Base-by-base conservation (phyloP, 2,329 filamentous ascomycete genomes). In the Alternaria angustiovoidea region DNA sequence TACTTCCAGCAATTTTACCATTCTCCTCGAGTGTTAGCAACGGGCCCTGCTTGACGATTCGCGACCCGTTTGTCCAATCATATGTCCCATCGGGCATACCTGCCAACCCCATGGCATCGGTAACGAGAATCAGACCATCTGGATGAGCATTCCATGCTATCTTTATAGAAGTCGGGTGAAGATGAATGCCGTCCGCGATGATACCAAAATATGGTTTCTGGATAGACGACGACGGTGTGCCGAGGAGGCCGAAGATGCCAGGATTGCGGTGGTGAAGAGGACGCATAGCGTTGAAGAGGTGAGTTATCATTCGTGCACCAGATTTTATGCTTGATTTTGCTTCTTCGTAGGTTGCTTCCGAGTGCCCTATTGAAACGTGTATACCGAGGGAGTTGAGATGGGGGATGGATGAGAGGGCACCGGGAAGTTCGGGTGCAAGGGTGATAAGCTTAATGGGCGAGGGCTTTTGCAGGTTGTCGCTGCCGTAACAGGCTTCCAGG, bases 261-360 rank as follows among this genome's bases (percentile, higher is more conserved):
- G 94, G 93, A 78, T 97, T 93, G 59, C 94, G 90, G 82, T 97
- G 93, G 77, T 95, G 92, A 51, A 96, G 87, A 14, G 93, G 93
- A 1, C 89, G 86, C 93, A 97, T 97, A 26, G 93, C 93, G 76
- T 97, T 97, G 86, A 96, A 97, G 1, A 97, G 84, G 73, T 97
- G 93, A 0, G 93, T 97, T 67, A 97, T 91, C 92, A 96, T 96
- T 49, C 87, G 91, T 2, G 91, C 92, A 52, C 93, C 93, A 7
- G 88, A 85, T n/a, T 82, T 83, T 4, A 95, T 86, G 20, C 91
- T 91, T 5, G 82, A 80, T 4, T 89, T 88, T 1, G 91, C 92
- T 74, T 94, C 85, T 78, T 96, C 92, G 75, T 94, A 96, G 0
- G 91, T 92, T 14, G 93, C 91, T 76, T 96, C 92, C 0, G 92